These are phyloP conservation scores for Rhizophagus clarus DNA, from an alignment of 192 early-diverging fungal species.

Conservation along the genomic window DNA sequence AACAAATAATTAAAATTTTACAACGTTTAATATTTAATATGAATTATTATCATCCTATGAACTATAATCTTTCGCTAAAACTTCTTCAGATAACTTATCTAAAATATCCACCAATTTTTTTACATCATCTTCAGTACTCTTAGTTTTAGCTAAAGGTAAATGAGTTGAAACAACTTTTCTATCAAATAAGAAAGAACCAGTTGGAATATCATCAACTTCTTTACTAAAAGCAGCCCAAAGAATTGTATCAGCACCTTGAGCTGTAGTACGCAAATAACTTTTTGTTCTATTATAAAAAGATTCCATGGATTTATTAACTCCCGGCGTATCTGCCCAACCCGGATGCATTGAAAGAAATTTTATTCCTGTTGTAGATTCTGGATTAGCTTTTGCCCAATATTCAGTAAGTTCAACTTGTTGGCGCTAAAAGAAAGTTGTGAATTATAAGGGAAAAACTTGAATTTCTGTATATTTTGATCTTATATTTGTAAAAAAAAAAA, in stretches of 20 bases:
- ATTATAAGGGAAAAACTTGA: too few relatives aligned
- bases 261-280: not conserved
- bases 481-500: too few relatives aligned
- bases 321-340: conserved; percentile 9
- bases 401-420: too few relatives aligned
- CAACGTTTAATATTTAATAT: too few relatives aligned
- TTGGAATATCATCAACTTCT: not conserved
- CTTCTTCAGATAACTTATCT: too few relatives aligned
- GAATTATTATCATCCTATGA: too few relatives aligned
- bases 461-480: too few relatives aligned
- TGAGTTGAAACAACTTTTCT: not conserved
- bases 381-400: conserved; percentile 7
- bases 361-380: not conserved
- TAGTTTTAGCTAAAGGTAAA: not conserved
- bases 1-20: too few relatives aligned
- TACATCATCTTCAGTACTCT: not conserved
- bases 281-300: not conserved
- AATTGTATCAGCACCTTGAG: conserved; percentile 8
- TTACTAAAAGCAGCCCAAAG: conserved; percentile 14
- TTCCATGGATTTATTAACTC: not conserved
- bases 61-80: too few relatives aligned
- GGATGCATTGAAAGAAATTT: conserved; percentile 13
- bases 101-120: not conserved
- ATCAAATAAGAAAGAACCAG: conserved; percentile 10
- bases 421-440: too few relatives aligned